Percentiles rank a stretch among this genome's conserved stretches.
These are phyloP conservation scores for Podaxis mareebaensis DNA, from an alignment of 768 basidiomycete species.

Conservation along the genomic window DNA sequence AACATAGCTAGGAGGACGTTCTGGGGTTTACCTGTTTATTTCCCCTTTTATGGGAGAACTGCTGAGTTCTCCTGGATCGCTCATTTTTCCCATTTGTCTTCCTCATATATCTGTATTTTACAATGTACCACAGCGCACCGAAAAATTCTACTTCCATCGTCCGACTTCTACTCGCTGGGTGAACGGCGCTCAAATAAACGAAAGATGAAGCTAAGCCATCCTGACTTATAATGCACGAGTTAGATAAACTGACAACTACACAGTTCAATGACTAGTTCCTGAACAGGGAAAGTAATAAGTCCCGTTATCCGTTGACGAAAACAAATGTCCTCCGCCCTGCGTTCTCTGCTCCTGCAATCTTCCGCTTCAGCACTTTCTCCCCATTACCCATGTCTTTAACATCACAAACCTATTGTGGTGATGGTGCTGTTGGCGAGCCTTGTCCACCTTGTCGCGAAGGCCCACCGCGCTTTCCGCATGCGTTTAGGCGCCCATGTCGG, in stretches of 20 bases:
- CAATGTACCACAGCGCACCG: conserved; percentile 9
- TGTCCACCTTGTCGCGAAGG: conserved; percentile 6
- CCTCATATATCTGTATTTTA: conserved; percentile 16
- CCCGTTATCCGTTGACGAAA: not conserved
- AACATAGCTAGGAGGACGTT: not conserved
- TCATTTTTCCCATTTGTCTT: not conserved
- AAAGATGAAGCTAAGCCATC: conserved; percentile 10
- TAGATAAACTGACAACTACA: not conserved
- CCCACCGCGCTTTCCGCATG: conserved; percentile 27
- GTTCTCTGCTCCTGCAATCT: not conserved
- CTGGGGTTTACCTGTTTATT: not conserved
- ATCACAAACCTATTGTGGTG: not conserved
- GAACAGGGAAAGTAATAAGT: not conserved
- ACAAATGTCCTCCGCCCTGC: not conserved
- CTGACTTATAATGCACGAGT: not conserved
- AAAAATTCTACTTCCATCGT: conserved; percentile 7
- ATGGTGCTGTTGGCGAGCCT: not conserved
- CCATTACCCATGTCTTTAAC: not conserved
- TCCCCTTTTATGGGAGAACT: not conserved
- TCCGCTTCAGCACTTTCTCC: not conserved
- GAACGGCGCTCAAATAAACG: not conserved
- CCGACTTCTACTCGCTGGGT: too few relatives aligned
- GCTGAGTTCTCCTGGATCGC: not conserved
- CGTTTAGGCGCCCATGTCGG: conserved; percentile 25
- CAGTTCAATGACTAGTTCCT: not conserved